A percentile compares a stretch with the other conserved stretches of the same genome.
phyloP scores from a whole-genome alignment of 768 basidiomycete genomes.

The Dendrothele bispora region DNA sequence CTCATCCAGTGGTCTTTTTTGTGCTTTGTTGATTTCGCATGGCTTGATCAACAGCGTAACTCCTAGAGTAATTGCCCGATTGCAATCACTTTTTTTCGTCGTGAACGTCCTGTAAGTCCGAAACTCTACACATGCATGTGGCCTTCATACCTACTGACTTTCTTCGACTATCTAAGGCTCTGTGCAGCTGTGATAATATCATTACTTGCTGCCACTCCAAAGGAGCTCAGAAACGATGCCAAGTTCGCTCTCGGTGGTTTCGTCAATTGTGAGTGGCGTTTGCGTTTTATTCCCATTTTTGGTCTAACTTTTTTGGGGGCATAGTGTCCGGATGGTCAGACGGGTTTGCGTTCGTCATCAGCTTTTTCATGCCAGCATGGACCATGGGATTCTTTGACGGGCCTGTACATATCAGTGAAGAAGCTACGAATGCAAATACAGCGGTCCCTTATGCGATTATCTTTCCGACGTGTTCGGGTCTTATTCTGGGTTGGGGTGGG shows the following conservation, averaged over 20 bases:
- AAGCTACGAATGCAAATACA: constrained; percentile 54
- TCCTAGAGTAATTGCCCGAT: constrained; percentile 46
- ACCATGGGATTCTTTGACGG: constrained; percentile 46
- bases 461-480: constrained; percentile 41
- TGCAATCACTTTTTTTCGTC: constrained; percentile 51
- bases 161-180: constrained; percentile 22
- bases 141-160: too few species aligned
- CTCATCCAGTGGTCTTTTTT: constrained; percentile 47
- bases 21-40: constrained; percentile 46
- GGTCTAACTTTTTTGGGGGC: neutral
- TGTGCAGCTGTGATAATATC: constrained; percentile 50
- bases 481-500: constrained; percentile 47
- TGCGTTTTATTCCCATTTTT: neutral
- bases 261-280: constrained; percentile 31
- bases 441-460: constrained; percentile 63
- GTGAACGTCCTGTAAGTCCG: constrained; percentile 46
- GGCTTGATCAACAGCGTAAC: constrained; percentile 50
- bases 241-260: constrained; percentile 44
- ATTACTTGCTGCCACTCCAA: constrained; percentile 45
- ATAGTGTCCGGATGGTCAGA: constrained; percentile 32
- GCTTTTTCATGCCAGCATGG: constrained; percentile 39
- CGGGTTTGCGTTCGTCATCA: constrained; percentile 38
- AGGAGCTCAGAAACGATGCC: constrained; percentile 41
- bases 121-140: too few species aligned
- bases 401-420: constrained; percentile 53